Percentiles rank a stretch among this genome's conserved stretches.
phyloP scores from a whole-genome alignment of 192 early-diverging fungal genomes.

The Geranomyces michiganensis region DNA sequence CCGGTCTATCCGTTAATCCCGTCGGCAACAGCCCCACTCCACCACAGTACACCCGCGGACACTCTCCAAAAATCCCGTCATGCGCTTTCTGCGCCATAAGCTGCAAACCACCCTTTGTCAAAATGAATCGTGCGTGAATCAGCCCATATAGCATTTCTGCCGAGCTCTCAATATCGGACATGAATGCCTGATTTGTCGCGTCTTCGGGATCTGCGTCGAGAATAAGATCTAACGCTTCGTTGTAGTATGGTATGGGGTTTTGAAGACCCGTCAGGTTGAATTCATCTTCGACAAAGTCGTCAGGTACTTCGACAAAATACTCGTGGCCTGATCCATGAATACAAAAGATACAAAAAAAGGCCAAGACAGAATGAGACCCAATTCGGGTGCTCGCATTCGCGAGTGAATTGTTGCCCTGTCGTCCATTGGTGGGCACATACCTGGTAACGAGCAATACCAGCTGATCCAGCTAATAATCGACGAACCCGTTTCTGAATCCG shows the following conservation, averaged over 20 bases:
- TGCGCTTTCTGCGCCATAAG: conserved; percentile 67
- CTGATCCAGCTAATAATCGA: conserved; percentile 60
- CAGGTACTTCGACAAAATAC: conserved; percentile 56
- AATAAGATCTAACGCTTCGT: conserved; percentile 94
- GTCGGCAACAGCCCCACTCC: conserved; percentile 52
- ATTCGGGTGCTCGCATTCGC: background rate
- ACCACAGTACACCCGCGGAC: conserved; percentile 57
- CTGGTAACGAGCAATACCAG: conserved; percentile 66
- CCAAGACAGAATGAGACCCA: background rate
- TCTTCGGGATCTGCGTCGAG: conserved; percentile 70
- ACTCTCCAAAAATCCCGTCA: conserved; percentile 53
- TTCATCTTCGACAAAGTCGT: conserved; percentile 84
- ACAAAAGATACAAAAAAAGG: background rate
- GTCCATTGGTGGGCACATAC: conserved; percentile 24
- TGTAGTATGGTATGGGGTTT: conserved; percentile 79
- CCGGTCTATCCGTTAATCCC: conserved; percentile 49
- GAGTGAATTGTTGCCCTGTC: no score
- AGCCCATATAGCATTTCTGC: conserved; percentile 92
- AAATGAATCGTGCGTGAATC: conserved; percentile 91
- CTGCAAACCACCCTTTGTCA: conserved; percentile 83
- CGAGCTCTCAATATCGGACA: conserved; percentile 77
- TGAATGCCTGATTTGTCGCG: conserved; percentile 33
- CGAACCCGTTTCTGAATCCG: conserved; percentile 29
- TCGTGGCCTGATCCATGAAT: conserved; percentile 58
- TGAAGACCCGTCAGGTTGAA: conserved; percentile 96